Base-by-base conservation (phyloP, 2,329 filamentous ascomycete genomes). In the Alternaria sp. region DNA sequence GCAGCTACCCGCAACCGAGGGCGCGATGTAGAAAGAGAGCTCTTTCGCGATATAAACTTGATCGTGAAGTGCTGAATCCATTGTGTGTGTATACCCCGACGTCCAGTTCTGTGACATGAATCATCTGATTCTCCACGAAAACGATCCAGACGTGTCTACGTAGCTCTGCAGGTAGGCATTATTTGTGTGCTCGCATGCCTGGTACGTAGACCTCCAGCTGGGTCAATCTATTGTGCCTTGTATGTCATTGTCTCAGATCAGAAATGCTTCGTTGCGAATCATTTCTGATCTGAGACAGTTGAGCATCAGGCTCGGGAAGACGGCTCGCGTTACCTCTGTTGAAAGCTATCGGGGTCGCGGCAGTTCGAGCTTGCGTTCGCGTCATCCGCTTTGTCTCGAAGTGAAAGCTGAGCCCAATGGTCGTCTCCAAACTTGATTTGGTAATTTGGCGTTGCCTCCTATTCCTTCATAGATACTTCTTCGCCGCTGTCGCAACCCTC, bases 401-500 rank as follows among this genome's bases (percentile, higher is more conserved):
- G 14, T 25, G 18, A 3, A 18, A 50, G 0, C 34, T 5, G 14
- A n/a, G 9, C 22, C 20, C 32, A 18, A 12, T 27, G 20, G 16
- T 50, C 2, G 9, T 27, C 30, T 18, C 11, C 18, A 38, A 11
- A 25, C 30, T 40, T 6, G 18, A 11, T 4, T 46, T n/a, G 8
- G 5, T 34, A 12, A 18, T 46, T 34, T 20, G 16, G 32, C 27
- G 40, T 48, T 25, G 10, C n/a, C 22, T 12, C 6, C 36, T 36
- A 41, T 34, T 6, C 41, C 41, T 30, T 50, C 38, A 97, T 60
- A 97, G 79, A 81, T 95, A 97, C 80, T 98, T 99, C 81, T 92
- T 93, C 68, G 93, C 95, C 0, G 94, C 94, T 2, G 92, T 92
- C 2, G 88, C 89, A 20, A 99, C 93, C 73, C 92, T 87, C 57